phyloP scores from a whole-genome alignment of 176 grass and related monocot genomes.

The Phoenix dactylifera region DNA sequence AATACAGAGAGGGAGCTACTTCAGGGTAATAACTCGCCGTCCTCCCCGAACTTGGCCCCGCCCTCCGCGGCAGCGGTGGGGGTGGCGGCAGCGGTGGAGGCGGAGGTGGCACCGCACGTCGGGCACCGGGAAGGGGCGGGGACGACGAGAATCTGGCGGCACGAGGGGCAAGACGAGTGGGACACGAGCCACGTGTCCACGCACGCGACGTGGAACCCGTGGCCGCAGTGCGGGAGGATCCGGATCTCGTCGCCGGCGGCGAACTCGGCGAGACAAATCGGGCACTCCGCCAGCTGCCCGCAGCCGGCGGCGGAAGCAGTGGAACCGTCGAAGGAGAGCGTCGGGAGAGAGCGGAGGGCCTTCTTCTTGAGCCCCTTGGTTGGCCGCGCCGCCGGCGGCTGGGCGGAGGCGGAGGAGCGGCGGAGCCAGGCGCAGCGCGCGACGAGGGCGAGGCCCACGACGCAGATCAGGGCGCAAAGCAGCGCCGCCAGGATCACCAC shows the following conservation, averaged over 20 bases:
- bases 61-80: too few relatives aligned
- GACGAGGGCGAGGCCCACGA: slow-evolving; percentile 52
- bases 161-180: slow-evolving; percentile 38
- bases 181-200: slow-evolving; percentile 48
- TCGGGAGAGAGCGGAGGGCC: slow-evolving; percentile 48
- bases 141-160: slow-evolving; percentile 16
- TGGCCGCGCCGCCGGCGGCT: background rate
- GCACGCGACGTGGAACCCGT: slow-evolving; percentile 44
- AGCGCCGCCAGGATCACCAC: slow-evolving; percentile 59
- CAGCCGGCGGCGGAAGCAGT: background rate
- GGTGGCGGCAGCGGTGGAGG: too few relatives aligned
- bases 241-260: slow-evolving; percentile 37
- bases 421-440: slow-evolving; percentile 47
- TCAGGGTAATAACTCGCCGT: too few relatives aligned
- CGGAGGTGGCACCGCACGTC: too few relatives aligned
- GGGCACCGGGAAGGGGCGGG: background rate
- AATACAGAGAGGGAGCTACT: too few relatives aligned
- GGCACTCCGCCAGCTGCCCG: slow-evolving; percentile 17
- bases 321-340: slow-evolving; percentile 12
- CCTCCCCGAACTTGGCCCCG: too few relatives aligned
- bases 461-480: slow-evolving; percentile 50
- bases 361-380: slow-evolving; percentile 49
- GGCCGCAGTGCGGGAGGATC: slow-evolving; percentile 47
- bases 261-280: slow-evolving; percentile 47
- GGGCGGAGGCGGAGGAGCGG: background rate